Percentiles rank a stretch among this genome's conserved stretches.
Conservation (phyloP, 352 stramenopile genomes). For the Phytophthora sp. region DNA sequence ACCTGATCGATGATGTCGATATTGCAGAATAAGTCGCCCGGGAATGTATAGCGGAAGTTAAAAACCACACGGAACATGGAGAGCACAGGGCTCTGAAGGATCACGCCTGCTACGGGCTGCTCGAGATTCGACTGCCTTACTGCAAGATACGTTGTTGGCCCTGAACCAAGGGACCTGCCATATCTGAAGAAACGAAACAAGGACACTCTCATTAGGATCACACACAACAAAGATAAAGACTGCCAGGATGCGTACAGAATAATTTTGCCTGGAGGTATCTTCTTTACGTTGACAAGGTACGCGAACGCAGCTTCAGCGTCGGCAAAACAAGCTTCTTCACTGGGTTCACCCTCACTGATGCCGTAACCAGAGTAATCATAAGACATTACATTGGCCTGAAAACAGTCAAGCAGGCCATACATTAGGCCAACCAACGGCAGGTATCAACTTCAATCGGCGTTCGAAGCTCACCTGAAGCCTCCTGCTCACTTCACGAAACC, state of each 20-base stretch:
- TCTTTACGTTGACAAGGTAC: slow-evolving; percentile 94
- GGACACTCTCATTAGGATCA: neutral
- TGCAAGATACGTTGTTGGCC: slow-evolving; percentile 97
- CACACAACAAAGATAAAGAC: neutral
- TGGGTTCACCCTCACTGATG: slow-evolving; percentile 92
- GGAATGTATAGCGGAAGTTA: slow-evolving; percentile 98
- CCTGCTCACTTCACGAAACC: slow-evolving; percentile 94
- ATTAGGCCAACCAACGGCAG: slow-evolving; percentile 6
- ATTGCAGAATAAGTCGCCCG: slow-evolving; percentile 98
- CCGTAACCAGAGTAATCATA: slow-evolving; percentile 99
- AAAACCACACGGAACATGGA: slow-evolving; percentile 98
- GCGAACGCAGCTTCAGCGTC: slow-evolving; percentile 96
- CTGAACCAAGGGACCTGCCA: slow-evolving; percentile 91
- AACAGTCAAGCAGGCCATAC: neutral
- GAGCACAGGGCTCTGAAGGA: slow-evolving; percentile 96
- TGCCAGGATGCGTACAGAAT: slow-evolving; percentile 89
- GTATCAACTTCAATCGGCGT: neutral
- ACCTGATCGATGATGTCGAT: slow-evolving; percentile 93
- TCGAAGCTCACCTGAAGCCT: slow-evolving; percentile 59
- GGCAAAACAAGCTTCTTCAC: slow-evolving; percentile 94
- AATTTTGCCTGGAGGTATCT: slow-evolving; percentile 92
- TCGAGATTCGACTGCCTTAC: slow-evolving; percentile 91
- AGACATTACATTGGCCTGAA: slow-evolving; percentile 86
- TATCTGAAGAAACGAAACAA: slow-evolving; percentile 55
- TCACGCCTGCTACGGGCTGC: slow-evolving; percentile 94